These are phyloP conservation scores for Paraphaeosphaeria minitans DNA, from an alignment of 2,329 filamentous ascomycete genomes.

Conservation along the genomic window DNA sequence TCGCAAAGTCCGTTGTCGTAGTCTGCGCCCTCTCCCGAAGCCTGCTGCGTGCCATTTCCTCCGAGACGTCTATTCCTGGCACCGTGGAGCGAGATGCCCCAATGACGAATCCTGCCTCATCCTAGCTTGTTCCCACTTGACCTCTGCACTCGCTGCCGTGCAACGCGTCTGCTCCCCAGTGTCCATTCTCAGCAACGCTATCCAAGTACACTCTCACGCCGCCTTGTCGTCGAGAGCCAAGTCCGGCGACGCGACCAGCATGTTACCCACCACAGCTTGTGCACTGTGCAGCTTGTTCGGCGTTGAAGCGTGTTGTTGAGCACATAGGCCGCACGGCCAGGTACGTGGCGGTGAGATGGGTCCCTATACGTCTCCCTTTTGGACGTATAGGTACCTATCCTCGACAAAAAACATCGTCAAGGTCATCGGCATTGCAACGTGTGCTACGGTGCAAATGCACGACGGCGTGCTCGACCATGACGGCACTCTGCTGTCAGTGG, in stretches of 20 bases:
- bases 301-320: neutral
- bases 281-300: neutral
- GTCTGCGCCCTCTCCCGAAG: neutral
- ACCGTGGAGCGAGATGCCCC: neutral
- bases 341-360: neutral
- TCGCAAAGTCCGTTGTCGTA: neutral
- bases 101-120: neutral
- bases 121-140: neutral
- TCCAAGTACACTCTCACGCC: slow-evolving; percentile 18
- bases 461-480: slow-evolving; percentile 10
- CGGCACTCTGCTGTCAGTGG: slow-evolving; percentile 12
- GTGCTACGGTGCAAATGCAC: slow-evolving; percentile 22
- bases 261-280: neutral
- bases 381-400: too few relatives aligned
- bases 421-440: neutral
- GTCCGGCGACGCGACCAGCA: slow-evolving; percentile 12
- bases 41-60: neutral
- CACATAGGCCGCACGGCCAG: neutral
- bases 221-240: slow-evolving; percentile 35
- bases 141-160: neutral
- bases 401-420: too few relatives aligned
- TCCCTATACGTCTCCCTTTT: too few relatives aligned
- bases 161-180: slow-evolving; percentile 16
- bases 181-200: slow-evolving; percentile 18
- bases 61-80: slow-evolving; percentile 3